These are phyloP conservation scores for Exutisphaerella laricina DNA, from an alignment of 2,329 filamentous ascomycete genomes.

Conservation along the genomic window DNA sequence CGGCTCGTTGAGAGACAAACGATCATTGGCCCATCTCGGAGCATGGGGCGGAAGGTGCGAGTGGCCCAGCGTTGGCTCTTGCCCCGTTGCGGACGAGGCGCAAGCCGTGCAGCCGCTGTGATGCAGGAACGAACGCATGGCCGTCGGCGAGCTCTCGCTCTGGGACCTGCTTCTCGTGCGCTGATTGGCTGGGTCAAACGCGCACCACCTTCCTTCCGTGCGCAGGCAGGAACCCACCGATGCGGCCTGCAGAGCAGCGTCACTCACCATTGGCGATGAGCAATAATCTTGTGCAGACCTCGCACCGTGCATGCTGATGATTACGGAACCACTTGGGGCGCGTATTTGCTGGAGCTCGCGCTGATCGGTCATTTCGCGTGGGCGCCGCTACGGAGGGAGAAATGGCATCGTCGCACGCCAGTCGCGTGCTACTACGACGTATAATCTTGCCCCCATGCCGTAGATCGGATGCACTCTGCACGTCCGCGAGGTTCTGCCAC, in stretches of 20 bases:
- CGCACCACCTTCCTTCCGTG: background rate
- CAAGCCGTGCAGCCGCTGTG: conserved; percentile 1
- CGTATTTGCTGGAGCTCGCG: no score
- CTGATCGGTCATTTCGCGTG: no score
- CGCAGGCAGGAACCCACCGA: background rate
- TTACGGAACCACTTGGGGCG: background rate
- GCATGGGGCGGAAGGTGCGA: conserved; percentile 11
- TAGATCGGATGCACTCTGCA: background rate
- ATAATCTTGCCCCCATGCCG: background rate
- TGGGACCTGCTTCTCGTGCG: background rate
- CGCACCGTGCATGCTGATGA: background rate
- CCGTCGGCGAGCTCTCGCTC: background rate
- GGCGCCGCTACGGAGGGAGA: background rate
- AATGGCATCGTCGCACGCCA: background rate
- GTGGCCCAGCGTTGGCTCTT: background rate
- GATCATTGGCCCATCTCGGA: conserved; percentile 17
- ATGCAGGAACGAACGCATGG: conserved; percentile 5
- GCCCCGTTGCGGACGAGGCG: background rate
- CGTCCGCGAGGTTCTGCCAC: background rate
- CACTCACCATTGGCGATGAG: background rate
- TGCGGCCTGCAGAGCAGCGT: no score
- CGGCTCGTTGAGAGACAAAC: conserved; percentile 1
- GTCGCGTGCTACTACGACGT: background rate
- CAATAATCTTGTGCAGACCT: background rate
- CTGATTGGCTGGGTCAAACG: background rate